Conservation (phyloP, 2,329 filamentous ascomycete genomes). For the Nothophaeocryptopus gaeumannii region DNA sequence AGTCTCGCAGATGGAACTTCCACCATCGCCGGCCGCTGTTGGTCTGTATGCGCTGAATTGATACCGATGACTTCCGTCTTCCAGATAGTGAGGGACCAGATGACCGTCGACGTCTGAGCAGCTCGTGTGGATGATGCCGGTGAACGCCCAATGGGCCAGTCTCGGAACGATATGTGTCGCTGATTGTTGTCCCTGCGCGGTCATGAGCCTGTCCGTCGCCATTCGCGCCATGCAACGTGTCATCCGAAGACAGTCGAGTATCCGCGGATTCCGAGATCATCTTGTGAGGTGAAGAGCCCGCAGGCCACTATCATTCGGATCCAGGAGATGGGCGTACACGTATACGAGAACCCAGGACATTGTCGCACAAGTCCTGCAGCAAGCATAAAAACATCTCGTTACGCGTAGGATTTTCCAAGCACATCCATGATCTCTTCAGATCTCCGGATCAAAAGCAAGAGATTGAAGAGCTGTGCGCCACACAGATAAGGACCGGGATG, state of each 20-base stretch:
- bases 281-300: background rate
- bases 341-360: too few species aligned
- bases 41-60: constrained; percentile 12
- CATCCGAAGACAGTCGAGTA: background rate
- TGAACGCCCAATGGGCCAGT: constrained; percentile 14
- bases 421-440: too few species aligned
- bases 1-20: constrained; percentile 29
- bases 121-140: constrained; percentile 8
- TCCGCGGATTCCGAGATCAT: background rate
- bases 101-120: constrained; percentile 16
- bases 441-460: too few species aligned
- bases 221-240: background rate
- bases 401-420: too few species aligned
- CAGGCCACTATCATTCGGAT: too few species aligned
- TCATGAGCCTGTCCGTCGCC: background rate
- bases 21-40: constrained; percentile 17
- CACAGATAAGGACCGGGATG: too few species aligned
- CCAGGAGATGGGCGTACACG: too few species aligned
- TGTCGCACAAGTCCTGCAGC: too few species aligned
- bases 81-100: constrained; percentile 8
- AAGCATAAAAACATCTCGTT: too few species aligned
- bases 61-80: constrained; percentile 16
- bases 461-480: too few species aligned
- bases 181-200: background rate
- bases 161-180: background rate